Conservation (phyloP, 164 flowering plant species). For the Sedum album region DNA sequence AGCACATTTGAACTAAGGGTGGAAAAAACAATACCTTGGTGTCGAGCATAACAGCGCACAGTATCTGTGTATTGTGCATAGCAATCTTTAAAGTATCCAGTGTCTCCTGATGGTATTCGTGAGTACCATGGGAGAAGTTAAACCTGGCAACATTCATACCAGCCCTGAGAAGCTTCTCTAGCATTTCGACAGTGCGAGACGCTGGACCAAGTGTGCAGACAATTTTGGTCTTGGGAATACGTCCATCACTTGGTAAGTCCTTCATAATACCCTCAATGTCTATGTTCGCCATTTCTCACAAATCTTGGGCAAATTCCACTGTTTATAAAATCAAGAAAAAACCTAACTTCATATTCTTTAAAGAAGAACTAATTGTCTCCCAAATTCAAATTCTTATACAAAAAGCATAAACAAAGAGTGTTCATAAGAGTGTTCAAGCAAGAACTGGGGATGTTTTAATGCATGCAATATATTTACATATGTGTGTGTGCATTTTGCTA, state of each 20-base stretch:
- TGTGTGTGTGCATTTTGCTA: no score
- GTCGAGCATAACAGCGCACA: conserved; percentile 82
- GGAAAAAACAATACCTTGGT: conserved; percentile 42
- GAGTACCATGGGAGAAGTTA: conserved; percentile 78
- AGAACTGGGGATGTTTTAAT: no score
- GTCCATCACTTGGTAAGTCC: conserved; percentile 50
- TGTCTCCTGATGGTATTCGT: conserved; percentile 78
- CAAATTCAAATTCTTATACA: no score
- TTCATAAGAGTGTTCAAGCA: no score
- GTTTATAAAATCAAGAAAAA: no score
- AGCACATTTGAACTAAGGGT: not conserved
- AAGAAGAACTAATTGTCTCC: not conserved
- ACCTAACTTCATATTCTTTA: no score
- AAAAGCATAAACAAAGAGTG: no score
- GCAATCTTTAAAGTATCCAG: conserved; percentile 53
- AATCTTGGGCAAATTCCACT: not conserved
- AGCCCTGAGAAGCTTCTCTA: conserved; percentile 67
- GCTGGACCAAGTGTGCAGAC: conserved; percentile 81
- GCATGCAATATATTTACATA: no score
- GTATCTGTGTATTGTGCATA: conserved; percentile 64
- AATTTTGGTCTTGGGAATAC: conserved; percentile 67
- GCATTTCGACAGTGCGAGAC: conserved; percentile 58
- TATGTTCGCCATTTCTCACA: conserved; percentile 37
- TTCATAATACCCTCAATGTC: conserved; percentile 68
- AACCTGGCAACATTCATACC: conserved; percentile 85